Percentiles rank a stretch among this genome's conserved stretches.
Evolutionary conservation across 208 protist genomes (phyloP).

Genomic region (Leishmania major): DNA sequence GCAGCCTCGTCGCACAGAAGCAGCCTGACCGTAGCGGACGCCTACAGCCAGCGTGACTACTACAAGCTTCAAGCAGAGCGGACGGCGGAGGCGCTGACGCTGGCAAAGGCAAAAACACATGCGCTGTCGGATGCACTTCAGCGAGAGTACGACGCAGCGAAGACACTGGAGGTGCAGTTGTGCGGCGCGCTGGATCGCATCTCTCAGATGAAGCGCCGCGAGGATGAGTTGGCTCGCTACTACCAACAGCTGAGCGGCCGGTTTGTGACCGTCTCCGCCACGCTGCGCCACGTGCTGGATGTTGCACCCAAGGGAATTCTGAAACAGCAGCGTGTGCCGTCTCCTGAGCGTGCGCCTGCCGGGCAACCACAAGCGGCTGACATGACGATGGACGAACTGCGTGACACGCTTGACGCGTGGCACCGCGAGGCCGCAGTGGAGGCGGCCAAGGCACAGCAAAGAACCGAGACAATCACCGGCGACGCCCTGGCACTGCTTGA

Average conservation of each 20-base stretch:
- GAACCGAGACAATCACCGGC: background rate
- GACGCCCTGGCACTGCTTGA: background rate
- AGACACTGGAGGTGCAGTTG: conserved; percentile 42
- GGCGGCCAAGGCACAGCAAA: background rate
- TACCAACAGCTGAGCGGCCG: conserved; percentile 42
- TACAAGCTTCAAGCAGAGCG: conserved; percentile 68
- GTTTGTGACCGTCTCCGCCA: conserved; percentile 46
- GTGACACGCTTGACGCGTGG: conserved; percentile 21
- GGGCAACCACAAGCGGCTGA: background rate
- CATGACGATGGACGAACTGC: conserved; percentile 20
- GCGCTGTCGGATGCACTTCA: conserved; percentile 31
- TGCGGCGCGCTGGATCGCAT: conserved; percentile 42
- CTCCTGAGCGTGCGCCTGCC: conserved; percentile 1
- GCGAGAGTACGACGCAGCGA: conserved; percentile 30
- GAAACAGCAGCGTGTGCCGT: conserved; percentile 9
- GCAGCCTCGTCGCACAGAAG: no score
- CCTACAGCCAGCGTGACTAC: conserved; percentile 63
- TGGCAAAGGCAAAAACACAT: conserved; percentile 30
- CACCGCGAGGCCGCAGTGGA: conserved; percentile 9
- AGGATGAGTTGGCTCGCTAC: conserved; percentile 27
- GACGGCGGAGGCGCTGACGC: conserved; percentile 15
- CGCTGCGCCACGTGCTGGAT: conserved; percentile 52
- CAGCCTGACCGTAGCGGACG: conserved; percentile 10
- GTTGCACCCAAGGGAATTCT: conserved; percentile 15
- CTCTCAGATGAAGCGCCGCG: conserved; percentile 25